phyloP scores from a whole-genome alignment of 768 basidiomycete species.

The Fomitopsis pulvina region DNA sequence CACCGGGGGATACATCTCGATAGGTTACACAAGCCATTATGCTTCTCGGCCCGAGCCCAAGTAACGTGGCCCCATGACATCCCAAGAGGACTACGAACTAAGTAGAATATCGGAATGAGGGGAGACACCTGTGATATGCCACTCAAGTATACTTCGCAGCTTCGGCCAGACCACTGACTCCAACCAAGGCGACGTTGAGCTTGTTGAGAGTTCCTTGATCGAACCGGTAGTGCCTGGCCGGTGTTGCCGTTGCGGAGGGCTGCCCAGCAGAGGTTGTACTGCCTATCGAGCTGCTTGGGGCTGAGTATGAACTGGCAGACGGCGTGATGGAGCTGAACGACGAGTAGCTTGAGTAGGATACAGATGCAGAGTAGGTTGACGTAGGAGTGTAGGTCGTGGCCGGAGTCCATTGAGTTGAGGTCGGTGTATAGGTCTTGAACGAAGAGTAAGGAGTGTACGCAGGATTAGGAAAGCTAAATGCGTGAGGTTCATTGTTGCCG shows the following conservation, averaged over 20 bases:
- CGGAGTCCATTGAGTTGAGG: slow-evolving; percentile 7
- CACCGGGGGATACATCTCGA: too few species aligned
- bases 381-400: slow-evolving; percentile 7
- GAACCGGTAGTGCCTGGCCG: slow-evolving; percentile 6
- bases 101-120: too few species aligned
- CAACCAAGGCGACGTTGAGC: slow-evolving; percentile 17
- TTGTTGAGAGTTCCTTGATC: slow-evolving; percentile 14
- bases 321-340: slow-evolving; percentile 4
- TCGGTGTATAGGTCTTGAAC: slow-evolving; percentile 1
- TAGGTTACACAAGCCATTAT: too few species aligned
- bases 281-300: slow-evolving; percentile 6
- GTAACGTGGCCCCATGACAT: too few species aligned
- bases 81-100: too few species aligned
- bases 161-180: slow-evolving; percentile 11
- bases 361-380: slow-evolving; percentile 5
- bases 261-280: slow-evolving; percentile 7
- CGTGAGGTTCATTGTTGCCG: slow-evolving; percentile 21
- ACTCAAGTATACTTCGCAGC: slow-evolving; percentile 1
- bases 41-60: too few species aligned
- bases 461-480: slow-evolving; percentile 13
- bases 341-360: slow-evolving; percentile 7
- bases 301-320: slow-evolving; percentile 2
- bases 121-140: too few species aligned
- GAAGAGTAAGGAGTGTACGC: background rate
- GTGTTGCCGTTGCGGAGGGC: slow-evolving; percentile 5